Base-by-base conservation (phyloP, 108 stramenopile genomes). In the Asterionellopsis glacialis region DNA sequence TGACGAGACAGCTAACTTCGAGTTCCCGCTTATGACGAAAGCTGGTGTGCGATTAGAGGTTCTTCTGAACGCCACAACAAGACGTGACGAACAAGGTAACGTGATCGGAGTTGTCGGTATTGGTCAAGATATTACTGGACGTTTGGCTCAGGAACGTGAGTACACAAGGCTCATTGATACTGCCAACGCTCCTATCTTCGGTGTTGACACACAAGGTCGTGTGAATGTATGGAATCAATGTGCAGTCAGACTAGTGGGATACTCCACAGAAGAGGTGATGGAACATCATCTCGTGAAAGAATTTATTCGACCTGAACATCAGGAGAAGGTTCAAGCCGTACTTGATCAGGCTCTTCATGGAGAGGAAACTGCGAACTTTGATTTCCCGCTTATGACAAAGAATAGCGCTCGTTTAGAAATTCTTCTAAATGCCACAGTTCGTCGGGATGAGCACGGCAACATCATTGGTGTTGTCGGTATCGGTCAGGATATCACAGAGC, bases 401-500 rank as follows among this genome's bases (percentile, higher is more conserved):
- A 40, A 59, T 12, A 64, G 67, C 38, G 55, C 78, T 41, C 55
- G 67, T 0, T 55, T 74, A 0, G 60, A 81, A 42, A 55, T 91
- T 0, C 65, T 91, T 14, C 61, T 91, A 1, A 91, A 87, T 70
- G 85, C 71, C 7, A 87, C 81, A 0, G 73, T 85, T 14, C 64
- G 83, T 28, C 59, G 83, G 1, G 79, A 91, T 65, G 69, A 65
- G 27, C 65, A 79, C 15, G 74, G 76, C 27, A 63, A 50, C 22
- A 54, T 87, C 18, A 76, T 87, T n/a, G 89, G 89, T 59, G 89
- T 75, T 21, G 72, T 91, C 11, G 70, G 64, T 39, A 70, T 90
- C 45, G 89, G 79, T 0, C 84, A 89, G 65, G 87, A 88, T 68
- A 81, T 88, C 41, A 88, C 88, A 38, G 88, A 81, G 41, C 59